These are phyloP conservation scores for Saccharomycopsis fibuligera DNA, from an alignment of 805 yeast species.

Conservation along the genomic window DNA sequence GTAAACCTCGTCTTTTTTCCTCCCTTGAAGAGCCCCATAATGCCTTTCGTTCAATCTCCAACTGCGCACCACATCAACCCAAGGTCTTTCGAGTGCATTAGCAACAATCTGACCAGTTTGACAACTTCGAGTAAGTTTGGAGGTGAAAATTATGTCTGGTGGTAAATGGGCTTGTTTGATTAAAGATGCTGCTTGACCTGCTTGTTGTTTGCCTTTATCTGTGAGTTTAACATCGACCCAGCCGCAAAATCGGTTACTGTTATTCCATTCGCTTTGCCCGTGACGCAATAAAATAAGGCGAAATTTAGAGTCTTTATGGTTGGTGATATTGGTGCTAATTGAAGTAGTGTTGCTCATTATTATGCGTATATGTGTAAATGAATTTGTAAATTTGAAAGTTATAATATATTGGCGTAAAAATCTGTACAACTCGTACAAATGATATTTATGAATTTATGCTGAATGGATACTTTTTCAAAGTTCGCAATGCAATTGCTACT, in stretches of 20 bases:
- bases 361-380: too few species aligned
- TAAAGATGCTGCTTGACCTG: conserved; percentile 55
- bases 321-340: background rate
- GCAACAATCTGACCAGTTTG: conserved; percentile 68
- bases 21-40: conserved; percentile 94
- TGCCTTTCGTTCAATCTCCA: conserved; percentile 99
- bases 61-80: conserved; percentile 76
- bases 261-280: conserved; percentile 79
- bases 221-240: conserved; percentile 77
- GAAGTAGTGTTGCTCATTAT: too few species aligned
- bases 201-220: conserved; percentile 61
- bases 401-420: too few species aligned
- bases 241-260: conserved; percentile 72
- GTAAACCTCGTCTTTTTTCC: conserved; percentile 61
- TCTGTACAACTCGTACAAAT: too few species aligned
- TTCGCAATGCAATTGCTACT: too few species aligned
- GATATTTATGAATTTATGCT: too few species aligned
- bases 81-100: conserved; percentile 45
- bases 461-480: too few species aligned
- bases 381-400: too few species aligned
- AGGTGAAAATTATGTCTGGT: conserved; percentile 63
- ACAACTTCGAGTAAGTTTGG: conserved; percentile 66
- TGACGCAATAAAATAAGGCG: conserved; percentile 55
- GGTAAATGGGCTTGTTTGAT: conserved; percentile 40
- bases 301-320: background rate